Evolutionary conservation across 306 rosid species (phyloP), one percentile per base, ranked within the genome.

Genomic region (Begonia masoniana): DNA sequence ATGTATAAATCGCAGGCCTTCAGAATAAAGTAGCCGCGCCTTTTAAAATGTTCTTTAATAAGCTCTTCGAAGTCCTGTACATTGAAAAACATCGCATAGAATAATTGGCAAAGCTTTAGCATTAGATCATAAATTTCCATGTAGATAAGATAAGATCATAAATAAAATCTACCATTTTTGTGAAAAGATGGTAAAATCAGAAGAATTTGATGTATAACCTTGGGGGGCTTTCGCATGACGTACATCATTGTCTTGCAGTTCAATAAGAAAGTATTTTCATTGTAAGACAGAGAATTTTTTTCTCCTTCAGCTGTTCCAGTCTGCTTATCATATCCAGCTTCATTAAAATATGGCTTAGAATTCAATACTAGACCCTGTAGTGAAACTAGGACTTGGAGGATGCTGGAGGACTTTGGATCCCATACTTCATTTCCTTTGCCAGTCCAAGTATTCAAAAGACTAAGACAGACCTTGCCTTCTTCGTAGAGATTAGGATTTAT

Each of bases 341-440:
- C 99, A 51, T 92, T 92, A 70, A 86, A 92, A 73, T 92, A 92
- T 35, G 99, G 99, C 82, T 79, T 86, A 46, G 93, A 79, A 69
- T 92, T 92, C 65, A 92, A 83, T 55, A 92, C 99, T 67, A 92
- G 67, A 14, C 99, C 99, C 67, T 92, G 99, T 52, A 92, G 87
- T 31, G 99, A 92, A 78, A 92, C 99, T 17, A 92, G 83, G 63
- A 92, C 88, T 79, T 92, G 99, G 64, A 92, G 94, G 67, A 92
- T 92, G 78, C 99, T 92, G 42, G 99, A 92, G 46, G 99, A 92
- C 70, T 83, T 77, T 48, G 96, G 70, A 83, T 92, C 96, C 99
- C 99, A 92, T 12, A 92, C 96, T 86, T 92, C 99, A 76, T 86
- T 92, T 67, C 99, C 99, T 79, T 77, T 77, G 60, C 99, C 99